Base-by-base conservation (phyloP, 768 basidiomycete species). In the Boletus edulis region DNA sequence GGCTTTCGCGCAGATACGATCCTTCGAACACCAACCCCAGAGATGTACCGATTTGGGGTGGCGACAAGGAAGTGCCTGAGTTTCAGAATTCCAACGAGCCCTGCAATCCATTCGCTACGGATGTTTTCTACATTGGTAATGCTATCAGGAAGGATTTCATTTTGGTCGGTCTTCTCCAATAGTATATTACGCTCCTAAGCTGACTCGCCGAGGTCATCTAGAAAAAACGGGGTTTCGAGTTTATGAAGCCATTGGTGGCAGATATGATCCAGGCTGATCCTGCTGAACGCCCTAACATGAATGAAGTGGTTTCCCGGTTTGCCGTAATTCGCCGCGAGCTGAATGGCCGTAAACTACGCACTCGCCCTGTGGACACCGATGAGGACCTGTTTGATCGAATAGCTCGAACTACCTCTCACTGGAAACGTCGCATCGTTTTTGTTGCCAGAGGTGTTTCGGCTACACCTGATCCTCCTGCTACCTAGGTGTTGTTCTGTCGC, bases 41-140 rank as follows among this genome's bases (percentile, higher is more conserved):
- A 6, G 5, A 27, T 2, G 24, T 27, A 7, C 24, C 24, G 24
- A 27, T 27, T 27, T 27, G 24, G 24, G 24, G 24, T 27, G 24
- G 24, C 24, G 6, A n/a, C 8, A 45, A 29, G 17, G 45, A 46
- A 13, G 31, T 46, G 4, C 45, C 45, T 9, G 31, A 79, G 45
- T 73, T 71, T 41, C 62, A 69, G 24, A 62, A 62, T 13, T 60
- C 51, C 7, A 32, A 54, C 0, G 35, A 55, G 1, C 69, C 63
- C 0, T 62, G 67, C 11, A 59, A 81, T 55, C 75, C 77, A 0
- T 81, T 80, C 42, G 62, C 72, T 0, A 73, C 72, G 0, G 80
- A 81, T 34, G 63, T 81, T 77, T 54, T 34, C 34, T 73, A 73
- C 31, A 55, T 79, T 0, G 78, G 77, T 0, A 79, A 78, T 43